Percentiles rank a stretch among this genome's conserved stretches.
Evolutionary conservation across 2,329 filamentous ascomycete genomes (phyloP).

Genomic region (Phialophora expanda): DNA sequence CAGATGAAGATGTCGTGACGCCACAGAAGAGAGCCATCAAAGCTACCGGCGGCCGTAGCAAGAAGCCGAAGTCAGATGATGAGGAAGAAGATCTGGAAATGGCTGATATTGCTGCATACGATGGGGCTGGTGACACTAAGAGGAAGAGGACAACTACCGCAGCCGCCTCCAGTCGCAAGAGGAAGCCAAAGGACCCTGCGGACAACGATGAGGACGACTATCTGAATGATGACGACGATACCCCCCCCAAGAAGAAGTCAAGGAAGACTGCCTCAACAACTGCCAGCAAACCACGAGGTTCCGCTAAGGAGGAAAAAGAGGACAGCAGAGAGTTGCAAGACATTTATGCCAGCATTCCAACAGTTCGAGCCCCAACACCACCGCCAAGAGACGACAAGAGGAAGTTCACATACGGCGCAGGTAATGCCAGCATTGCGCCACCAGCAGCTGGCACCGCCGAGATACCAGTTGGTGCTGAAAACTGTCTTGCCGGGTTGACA

Average conservation of each 20-base stretch:
- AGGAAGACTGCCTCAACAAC: constrained; percentile 46
- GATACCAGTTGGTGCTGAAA: constrained; percentile 80
- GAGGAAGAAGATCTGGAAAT: constrained; percentile 41
- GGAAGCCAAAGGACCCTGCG: constrained; percentile 61
- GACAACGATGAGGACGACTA: constrained; percentile 52
- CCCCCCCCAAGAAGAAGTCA: constrained; percentile 59
- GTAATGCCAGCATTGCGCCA: constrained; percentile 66
- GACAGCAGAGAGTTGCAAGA: constrained; percentile 77
- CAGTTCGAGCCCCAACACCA: constrained; percentile 80
- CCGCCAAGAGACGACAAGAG: constrained; percentile 73
- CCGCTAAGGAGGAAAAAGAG: constrained; percentile 68
- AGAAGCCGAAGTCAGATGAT: constrained; percentile 41
- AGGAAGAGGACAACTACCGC: constrained; percentile 42
- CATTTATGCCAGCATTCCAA: constrained; percentile 87
- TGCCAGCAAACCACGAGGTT: constrained; percentile 58
- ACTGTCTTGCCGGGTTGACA: constrained; percentile 84
- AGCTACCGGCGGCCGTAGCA: constrained; percentile 21
- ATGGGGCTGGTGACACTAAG: constrained; percentile 47
- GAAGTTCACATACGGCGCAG: constrained; percentile 63
- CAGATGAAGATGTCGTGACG: constrained; percentile 58
- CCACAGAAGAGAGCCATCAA: constrained; percentile 44
- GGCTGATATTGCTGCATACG: constrained; percentile 33
- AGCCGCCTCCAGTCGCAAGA: constrained; percentile 52
- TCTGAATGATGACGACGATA: constrained; percentile 52
- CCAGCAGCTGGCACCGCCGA: constrained; percentile 69